These are phyloP conservation scores for Schizosaccharomyces cryophilus DNA, from an alignment of 805 yeast genomes.

Conservation along the genomic window DNA sequence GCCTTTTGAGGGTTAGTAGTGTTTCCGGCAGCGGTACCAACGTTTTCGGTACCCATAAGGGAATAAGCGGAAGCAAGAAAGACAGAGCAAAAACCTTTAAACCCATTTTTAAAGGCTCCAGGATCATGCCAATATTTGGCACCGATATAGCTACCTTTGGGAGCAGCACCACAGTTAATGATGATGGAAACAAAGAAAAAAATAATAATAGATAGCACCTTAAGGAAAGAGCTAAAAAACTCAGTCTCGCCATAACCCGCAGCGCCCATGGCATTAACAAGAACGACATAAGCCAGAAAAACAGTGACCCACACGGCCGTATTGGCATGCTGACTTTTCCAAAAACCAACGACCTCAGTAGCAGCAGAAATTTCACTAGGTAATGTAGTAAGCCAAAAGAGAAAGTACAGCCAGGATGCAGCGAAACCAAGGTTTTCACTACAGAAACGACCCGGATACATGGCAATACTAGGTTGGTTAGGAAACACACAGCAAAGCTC, in stretches of 20 bases:
- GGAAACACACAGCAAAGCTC: constrained; percentile 49
- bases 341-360: constrained; percentile 28
- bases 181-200: constrained; percentile 36
- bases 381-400: constrained; percentile 38
- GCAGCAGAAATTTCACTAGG: constrained; percentile 48
- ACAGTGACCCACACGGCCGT: constrained; percentile 32
- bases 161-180: constrained; percentile 53
- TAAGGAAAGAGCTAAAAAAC: constrained; percentile 37
- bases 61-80: constrained; percentile 45
- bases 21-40: constrained; percentile 51
- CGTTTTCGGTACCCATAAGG: constrained; percentile 36
- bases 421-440: constrained; percentile 16
- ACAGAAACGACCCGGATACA: constrained; percentile 36
- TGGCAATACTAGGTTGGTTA: constrained; percentile 35
- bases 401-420: constrained; percentile 38
- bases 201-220: constrained; percentile 42
- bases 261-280: constrained; percentile 23
- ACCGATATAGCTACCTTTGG: constrained; percentile 41
- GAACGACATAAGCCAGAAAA: constrained; percentile 21
- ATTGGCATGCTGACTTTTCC: constrained; percentile 20
- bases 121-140: constrained; percentile 47
- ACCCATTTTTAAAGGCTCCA: constrained; percentile 38
- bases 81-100: constrained; percentile 40
- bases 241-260: constrained; percentile 21
- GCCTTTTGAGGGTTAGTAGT: constrained; percentile 34